Percentiles rank a stretch among this genome's conserved stretches.
phyloP scores from a whole-genome alignment of 2,329 filamentous ascomycete species.

The Colletotrichum somersetense region DNA sequence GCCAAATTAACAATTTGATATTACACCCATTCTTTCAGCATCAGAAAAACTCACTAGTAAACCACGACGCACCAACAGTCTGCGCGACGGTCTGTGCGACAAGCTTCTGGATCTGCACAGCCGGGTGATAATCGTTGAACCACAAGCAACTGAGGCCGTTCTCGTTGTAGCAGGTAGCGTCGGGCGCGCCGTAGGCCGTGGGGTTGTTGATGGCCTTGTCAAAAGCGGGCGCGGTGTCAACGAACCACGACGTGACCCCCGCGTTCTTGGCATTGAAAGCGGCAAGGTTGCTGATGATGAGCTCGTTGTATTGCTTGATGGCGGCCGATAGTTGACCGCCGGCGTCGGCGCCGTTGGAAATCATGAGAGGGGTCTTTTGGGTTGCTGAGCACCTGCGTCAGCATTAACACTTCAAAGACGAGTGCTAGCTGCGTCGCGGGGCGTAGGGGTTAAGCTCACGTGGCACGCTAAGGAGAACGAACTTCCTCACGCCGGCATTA shows the following conservation, averaged over 20 bases:
- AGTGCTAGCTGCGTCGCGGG: background rate
- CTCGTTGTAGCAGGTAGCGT: conserved; percentile 57
- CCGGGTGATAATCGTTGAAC: conserved; percentile 60
- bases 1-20: background rate
- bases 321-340: conserved; percentile 49
- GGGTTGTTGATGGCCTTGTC: conserved; percentile 58
- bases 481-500: conserved; percentile 59
- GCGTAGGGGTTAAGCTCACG: conserved; percentile 44
- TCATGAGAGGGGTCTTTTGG: conserved; percentile 54
- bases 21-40: fast-evolving
- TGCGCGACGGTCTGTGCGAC: conserved; percentile 54
- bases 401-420: background rate
- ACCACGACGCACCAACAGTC: conserved; percentile 39
- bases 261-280: conserved; percentile 52
- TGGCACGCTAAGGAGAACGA: conserved; percentile 62
- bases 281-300: conserved; percentile 47
- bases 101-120: conserved; percentile 54
- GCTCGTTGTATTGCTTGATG: conserved; percentile 55
- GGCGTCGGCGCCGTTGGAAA: conserved; percentile 44
- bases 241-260: conserved; percentile 50
- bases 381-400: conserved; percentile 50
- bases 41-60: conserved; percentile 7
- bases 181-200: conserved; percentile 54
- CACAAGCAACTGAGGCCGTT: conserved; percentile 60
- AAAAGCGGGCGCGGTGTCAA: conserved; percentile 58